phyloP scores from a whole-genome alignment of 257 asterid genomes.

The Marsdenia floribunda region DNA sequence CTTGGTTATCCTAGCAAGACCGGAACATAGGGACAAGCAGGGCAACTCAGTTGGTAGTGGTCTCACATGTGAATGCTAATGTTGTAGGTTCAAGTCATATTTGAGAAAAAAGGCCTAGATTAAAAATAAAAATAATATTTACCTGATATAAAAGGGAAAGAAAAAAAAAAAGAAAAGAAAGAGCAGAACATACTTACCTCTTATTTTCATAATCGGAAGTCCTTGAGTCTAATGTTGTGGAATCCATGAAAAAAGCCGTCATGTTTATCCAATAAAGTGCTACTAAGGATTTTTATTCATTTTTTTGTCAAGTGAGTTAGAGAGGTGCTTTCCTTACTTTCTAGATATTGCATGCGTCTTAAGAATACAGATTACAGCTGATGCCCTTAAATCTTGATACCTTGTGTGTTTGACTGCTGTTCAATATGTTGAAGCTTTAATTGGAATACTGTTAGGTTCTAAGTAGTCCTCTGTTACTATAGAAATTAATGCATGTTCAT shows the following conservation, averaged over 20 bases:
- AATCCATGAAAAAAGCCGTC: neutral
- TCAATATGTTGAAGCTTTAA: neutral
- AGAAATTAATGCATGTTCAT: conserved; percentile 21
- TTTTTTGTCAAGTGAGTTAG: neutral
- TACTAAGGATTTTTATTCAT: no score
- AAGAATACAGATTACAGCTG: neutral
- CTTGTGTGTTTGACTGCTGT: neutral
- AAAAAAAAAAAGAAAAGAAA: no score
- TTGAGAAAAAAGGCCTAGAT: no score
- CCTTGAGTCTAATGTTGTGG: neutral
- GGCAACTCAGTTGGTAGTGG: no score
- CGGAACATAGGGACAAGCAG: neutral
- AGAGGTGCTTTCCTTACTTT: neutral
- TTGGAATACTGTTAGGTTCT: neutral
- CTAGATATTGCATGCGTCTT: no score
- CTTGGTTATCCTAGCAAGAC: neutral
- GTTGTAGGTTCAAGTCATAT: no score
- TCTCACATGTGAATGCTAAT: no score
- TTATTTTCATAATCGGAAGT: neutral
- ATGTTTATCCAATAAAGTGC: neutral
- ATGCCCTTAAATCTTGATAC: neutral
- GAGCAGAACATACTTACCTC: no score
- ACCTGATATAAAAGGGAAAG: no score
- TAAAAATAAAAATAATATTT: no score
- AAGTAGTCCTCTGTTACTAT: neutral